Base-by-base conservation (phyloP, 495 filamentous ascomycete genomes). In the Saxophila tyrrhenica region DNA sequence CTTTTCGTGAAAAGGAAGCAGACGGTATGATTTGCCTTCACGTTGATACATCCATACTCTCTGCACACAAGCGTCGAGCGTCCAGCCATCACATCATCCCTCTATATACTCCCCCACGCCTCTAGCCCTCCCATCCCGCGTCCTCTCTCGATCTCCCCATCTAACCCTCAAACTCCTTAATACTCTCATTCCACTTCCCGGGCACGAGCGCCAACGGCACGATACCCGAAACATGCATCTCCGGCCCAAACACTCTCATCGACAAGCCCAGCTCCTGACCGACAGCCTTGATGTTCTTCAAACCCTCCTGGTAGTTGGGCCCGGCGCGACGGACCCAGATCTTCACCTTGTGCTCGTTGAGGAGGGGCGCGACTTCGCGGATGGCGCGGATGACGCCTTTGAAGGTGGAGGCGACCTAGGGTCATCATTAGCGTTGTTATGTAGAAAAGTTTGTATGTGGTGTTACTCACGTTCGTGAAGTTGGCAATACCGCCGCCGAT, bases 401-500 rank as follows among this genome's bases (percentile, higher is more conserved):
- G 85, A 99, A 99, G 48, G 92, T 99, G 60, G 83, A 89, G 48
- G 94, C 92, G 45, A 99, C 85, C 72, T 89, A 76, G 0, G 17
- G n/a, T 7, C 15, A 48, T 19, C 43, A 90, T 91, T 42, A 96
- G 84, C 70, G 87, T 76, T 1, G 11, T 19, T 48, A 42, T 8
- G n/a, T 23, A 51, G 42, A 35, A 22, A 25, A 21, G 17, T 35
- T 46, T 39, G 49, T 19, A 8, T 19, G 54, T 39, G 22, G 48
- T 8, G 24, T 0, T n/a, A 61, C 65, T 60, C 66, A 72, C 79
- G 67, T 83, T 87, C 73, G 92, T 99, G 78, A 99, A 99, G 84
- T 99, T 99, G 77, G 92, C 92, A 81, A 99, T 99, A 80, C 92
- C 92, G 75, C 92, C 92, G 70, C 92, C 92, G 62, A 99, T 96